Conservation (phyloP, 768 basidiomycete genomes). For the Tephrocybe sp. region DNA sequence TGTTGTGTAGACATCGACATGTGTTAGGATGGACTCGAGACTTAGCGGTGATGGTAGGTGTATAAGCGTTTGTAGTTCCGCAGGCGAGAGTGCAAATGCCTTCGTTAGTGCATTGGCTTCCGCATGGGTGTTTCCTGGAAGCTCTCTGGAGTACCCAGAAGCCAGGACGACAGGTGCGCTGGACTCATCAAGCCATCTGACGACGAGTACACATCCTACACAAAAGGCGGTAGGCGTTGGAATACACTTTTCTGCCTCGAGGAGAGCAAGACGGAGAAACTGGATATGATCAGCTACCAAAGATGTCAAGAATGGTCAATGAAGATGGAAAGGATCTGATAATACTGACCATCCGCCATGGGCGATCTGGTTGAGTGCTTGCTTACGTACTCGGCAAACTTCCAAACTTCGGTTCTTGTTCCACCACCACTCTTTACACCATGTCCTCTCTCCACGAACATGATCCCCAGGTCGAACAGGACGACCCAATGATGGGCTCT, state of each 20-base stretch:
- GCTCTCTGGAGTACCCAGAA: constrained; percentile 87
- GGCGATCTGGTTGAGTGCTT: background rate
- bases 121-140: constrained; percentile 94
- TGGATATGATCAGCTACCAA: constrained; percentile 23
- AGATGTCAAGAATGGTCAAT: background rate
- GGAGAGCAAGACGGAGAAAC: constrained; percentile 66
- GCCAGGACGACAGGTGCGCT: constrained; percentile 56
- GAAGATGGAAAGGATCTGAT: background rate
- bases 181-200: constrained; percentile 38
- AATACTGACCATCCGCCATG: constrained; percentile 15
- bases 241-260: constrained; percentile 68
- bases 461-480: constrained; percentile 24
- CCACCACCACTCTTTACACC: constrained; percentile 27
- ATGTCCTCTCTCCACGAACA: constrained; percentile 57
- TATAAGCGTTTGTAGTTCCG: constrained; percentile 46
- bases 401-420: constrained; percentile 17
- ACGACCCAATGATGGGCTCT: constrained; percentile 63
- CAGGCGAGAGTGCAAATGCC: constrained; percentile 43
- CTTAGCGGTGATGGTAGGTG: constrained; percentile 32
- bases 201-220: constrained; percentile 82
- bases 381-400: constrained; percentile 21
- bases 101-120: constrained; percentile 93
- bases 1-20: constrained; percentile 87
- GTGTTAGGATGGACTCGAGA: constrained; percentile 51
- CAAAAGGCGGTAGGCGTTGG: constrained; percentile 82